phyloP scores from a whole-genome alignment of 2,329 filamentous ascomycete genomes.

The Bisporella sp. region DNA sequence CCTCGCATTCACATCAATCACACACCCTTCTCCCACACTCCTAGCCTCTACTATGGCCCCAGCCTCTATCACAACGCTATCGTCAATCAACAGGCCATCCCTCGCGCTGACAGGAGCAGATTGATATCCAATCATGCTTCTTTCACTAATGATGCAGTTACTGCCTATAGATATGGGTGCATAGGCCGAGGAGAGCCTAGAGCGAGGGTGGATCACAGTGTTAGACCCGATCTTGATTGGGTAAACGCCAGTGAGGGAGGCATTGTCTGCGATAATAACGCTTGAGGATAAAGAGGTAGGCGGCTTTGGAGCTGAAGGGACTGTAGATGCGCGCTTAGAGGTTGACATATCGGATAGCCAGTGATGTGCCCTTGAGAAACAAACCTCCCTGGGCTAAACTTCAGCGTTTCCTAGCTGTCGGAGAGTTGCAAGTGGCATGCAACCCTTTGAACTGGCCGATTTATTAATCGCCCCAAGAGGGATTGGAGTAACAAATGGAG shows the following conservation, averaged over 20 bases:
- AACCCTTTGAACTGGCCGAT: too few relatives aligned
- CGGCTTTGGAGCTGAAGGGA: constrained; percentile 46
- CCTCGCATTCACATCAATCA: constrained; percentile 53
- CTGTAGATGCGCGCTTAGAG: constrained; percentile 32
- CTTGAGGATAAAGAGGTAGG: constrained; percentile 55
- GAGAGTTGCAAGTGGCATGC: too few relatives aligned
- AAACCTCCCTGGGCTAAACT: too few relatives aligned
- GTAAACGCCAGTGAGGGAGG: constrained; percentile 61
- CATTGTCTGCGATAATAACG: constrained; percentile 55
- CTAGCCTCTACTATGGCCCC: constrained; percentile 50
- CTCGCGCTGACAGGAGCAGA: constrained; percentile 19
- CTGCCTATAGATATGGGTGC: constrained; percentile 77
- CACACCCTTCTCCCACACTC: constrained; percentile 43
- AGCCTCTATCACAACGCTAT: constrained; percentile 56
- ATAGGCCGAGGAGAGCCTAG: constrained; percentile 68
- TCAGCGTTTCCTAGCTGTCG: too few relatives aligned
- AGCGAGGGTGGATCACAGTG: constrained; percentile 79
- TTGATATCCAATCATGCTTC: constrained; percentile 46
- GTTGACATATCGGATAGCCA: too few relatives aligned
- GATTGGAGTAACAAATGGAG: too few relatives aligned
- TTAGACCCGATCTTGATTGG: constrained; percentile 73
- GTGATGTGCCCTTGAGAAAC: too few relatives aligned
- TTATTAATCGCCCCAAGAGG: too few relatives aligned
- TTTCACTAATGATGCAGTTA: constrained; percentile 75
- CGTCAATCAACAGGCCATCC: constrained; percentile 43